Evolutionary conservation across 495 filamentous ascomycete genomes (phyloP).

Genomic region (Copromyces sp.): DNA sequence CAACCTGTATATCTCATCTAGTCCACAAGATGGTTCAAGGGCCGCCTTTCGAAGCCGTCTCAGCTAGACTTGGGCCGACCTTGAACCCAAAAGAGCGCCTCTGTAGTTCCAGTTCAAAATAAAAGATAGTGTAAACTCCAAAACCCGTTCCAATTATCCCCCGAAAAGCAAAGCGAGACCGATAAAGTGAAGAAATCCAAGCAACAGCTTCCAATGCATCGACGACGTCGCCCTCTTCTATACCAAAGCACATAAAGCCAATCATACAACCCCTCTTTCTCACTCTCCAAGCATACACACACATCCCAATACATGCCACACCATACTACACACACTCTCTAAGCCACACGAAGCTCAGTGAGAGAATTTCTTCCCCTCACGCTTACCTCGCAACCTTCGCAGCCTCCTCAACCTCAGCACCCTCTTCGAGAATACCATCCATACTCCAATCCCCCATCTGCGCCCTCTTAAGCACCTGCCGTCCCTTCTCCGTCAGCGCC

Average conservation of each 20-base stretch:
- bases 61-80: background rate
- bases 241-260: background rate
- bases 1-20: background rate
- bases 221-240: background rate
- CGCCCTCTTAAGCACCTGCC: constrained; percentile 56
- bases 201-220: background rate
- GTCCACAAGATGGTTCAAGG: background rate
- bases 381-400: background rate
- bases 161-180: background rate
- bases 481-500: constrained; percentile 67
- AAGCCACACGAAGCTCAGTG: background rate
- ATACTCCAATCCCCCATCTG: constrained; percentile 49
- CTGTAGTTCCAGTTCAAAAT: background rate
- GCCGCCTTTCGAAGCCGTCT: background rate
- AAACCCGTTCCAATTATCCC: background rate
- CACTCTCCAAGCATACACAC: background rate
- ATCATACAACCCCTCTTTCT: background rate
- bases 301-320: background rate
- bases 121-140: background rate
- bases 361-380: background rate
- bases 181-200: background rate
- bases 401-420: background rate
- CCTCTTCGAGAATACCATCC: constrained; percentile 25
- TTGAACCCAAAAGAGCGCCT: too few species aligned
- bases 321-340: background rate